Evolutionary conservation across 306 rosid species (phyloP).

Genomic region (Cicer yamashitae): DNA sequence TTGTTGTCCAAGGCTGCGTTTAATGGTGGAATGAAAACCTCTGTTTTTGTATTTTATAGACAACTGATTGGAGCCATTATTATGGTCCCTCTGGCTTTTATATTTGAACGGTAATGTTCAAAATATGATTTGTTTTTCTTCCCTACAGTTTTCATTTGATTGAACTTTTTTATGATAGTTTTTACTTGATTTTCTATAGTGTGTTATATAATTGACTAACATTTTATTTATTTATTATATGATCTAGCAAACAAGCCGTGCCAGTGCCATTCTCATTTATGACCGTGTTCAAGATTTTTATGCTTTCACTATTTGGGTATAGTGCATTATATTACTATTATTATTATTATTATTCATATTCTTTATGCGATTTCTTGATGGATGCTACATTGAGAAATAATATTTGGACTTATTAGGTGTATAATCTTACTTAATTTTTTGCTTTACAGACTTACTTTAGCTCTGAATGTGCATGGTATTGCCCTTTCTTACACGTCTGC

Average conservation of each 20-base stretch:
- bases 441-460: conserved; percentile 53
- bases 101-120: conserved; percentile 51
- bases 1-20: conserved; percentile 64
- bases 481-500: conserved; percentile 63
- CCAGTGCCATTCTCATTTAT: conserved; percentile 48
- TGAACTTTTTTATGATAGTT: neutral
- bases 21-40: conserved; percentile 56
- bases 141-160: neutral
- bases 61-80: conserved; percentile 53
- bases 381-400: conserved; percentile 5
- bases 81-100: conserved; percentile 55
- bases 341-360: neutral
- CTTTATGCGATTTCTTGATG: neutral
- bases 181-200: conserved; percentile 1
- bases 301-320: conserved; percentile 62
- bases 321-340: neutral
- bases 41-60: conserved; percentile 58
- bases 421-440: conserved; percentile 18
- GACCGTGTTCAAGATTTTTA: conserved; percentile 63
- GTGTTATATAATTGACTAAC: conserved; percentile 21
- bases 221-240: neutral
- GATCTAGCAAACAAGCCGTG: conserved; percentile 48
- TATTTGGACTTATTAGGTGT: conserved; percentile 26
- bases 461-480: conserved; percentile 48
- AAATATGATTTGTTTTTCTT: neutral